These are phyloP conservation scores for Aspergillus sp. DNA, from an alignment of 2,329 filamentous ascomycete species.

Conservation along the genomic window DNA sequence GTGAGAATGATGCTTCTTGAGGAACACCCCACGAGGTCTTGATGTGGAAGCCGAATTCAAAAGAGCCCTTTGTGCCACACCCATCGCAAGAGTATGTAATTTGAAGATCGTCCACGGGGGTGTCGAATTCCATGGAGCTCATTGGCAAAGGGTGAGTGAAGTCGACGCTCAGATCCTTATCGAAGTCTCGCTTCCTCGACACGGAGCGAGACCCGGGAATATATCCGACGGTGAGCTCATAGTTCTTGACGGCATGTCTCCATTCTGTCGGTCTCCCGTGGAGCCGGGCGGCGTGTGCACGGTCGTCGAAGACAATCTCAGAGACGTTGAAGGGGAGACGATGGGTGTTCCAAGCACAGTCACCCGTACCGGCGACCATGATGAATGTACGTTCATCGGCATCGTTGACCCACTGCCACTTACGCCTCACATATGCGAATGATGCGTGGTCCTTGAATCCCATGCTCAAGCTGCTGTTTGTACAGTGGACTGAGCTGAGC, in stretches of 20 bases:
- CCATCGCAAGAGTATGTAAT: constrained; percentile 12
- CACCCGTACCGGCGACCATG: constrained; percentile 18
- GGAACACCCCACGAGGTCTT: constrained; percentile 12
- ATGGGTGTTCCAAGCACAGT: constrained; percentile 21
- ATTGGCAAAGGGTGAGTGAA: constrained; percentile 16
- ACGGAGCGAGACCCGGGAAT: neutral
- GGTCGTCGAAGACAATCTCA: constrained; percentile 15
- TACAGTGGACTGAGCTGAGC: constrained; percentile 15
- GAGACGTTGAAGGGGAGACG: constrained; percentile 20
- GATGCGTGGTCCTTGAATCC: constrained; percentile 11
- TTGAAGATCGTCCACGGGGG: constrained; percentile 7
- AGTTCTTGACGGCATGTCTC: constrained; percentile 16
- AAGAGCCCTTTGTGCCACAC: constrained; percentile 19
- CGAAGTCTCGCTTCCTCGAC: constrained; percentile 8
- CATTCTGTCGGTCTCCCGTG: constrained; percentile 16
- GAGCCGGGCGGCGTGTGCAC: constrained; percentile 12
- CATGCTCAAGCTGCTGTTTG: constrained; percentile 14
- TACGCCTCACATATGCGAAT: constrained; percentile 12
- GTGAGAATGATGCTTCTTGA: constrained; percentile 9
- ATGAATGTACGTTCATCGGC: constrained; percentile 15
- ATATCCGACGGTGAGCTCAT: constrained; percentile 17
- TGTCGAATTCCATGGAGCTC: constrained; percentile 13
- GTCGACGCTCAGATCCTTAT: constrained; percentile 9
- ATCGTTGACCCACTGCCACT: constrained; percentile 22
- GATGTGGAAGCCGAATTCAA: constrained; percentile 20